Base-by-base conservation (phyloP, 345 rosid genomes). In the Hibiscus mutabilis region DNA sequence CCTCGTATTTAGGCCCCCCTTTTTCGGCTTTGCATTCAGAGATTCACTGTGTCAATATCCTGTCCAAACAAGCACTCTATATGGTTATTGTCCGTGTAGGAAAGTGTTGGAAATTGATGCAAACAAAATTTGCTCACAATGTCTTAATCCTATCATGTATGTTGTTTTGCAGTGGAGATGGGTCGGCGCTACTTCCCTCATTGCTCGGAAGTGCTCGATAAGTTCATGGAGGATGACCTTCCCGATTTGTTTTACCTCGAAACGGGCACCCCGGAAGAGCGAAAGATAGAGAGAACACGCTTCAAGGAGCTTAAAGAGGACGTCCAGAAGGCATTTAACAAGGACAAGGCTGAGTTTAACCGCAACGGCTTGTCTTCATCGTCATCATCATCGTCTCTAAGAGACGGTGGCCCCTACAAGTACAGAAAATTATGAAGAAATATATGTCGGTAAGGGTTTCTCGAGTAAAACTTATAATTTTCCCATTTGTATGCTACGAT, bases 211-310 rank as follows among this genome's bases (percentile, higher is more conserved):
- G 99, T 95, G 75, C 76, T 95, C 1, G 99, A 95, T 75, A 90
- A 90, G 84, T 88, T 90, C 82, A 92, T 95, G 98, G 97, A 92
- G 72, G 99, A 95, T 35, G 99, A 95, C 80, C 88, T 90, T 60
- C 92, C 85, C 0, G 99, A 95, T 74, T 74, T 92, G 80, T 88
- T 87, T 44, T 84, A 84, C 82, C 89, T 91, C 0, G 92, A 95
- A 59, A 86, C 68, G 71, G 99, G 94, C 70, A 77, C 86, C 3
- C 79, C 33, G 1, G 85, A 84, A 44, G 98, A 95, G 71, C 90
- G 84, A 71, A 83, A 81, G 62, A 25, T 81, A 68, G 92, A 89
- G 85, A 83, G 91, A 57, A 80, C 68, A 52, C 88, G 97, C 29
- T 95, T 84, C 81, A 80, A 82, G 75, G 98, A 90, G 81, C 92